phyloP scores from a whole-genome alignment of 768 basidiomycete genomes.

The Naganishia onofrii region DNA sequence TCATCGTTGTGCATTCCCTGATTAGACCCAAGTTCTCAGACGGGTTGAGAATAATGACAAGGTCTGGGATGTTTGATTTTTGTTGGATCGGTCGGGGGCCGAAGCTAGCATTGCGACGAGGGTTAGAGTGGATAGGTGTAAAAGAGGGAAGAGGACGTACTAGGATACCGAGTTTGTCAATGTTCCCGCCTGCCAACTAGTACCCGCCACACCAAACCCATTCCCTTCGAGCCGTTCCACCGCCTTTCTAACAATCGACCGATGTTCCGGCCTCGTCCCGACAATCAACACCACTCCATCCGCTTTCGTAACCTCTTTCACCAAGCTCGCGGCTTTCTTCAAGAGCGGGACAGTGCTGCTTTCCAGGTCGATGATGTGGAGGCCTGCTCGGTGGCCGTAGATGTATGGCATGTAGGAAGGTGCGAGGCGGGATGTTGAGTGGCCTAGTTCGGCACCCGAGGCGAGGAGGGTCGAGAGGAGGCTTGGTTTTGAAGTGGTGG shows the following conservation, averaged over 20 bases:
- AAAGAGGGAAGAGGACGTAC: slow-evolving; percentile 38
- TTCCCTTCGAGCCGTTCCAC: slow-evolving; percentile 74
- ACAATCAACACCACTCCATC: slow-evolving; percentile 87
- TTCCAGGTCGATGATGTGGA: slow-evolving; percentile 92
- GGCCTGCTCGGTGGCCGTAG: slow-evolving; percentile 82
- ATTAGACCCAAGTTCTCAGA: slow-evolving; percentile 73
- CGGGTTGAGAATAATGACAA: slow-evolving; percentile 88
- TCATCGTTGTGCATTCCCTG: slow-evolving; percentile 81
- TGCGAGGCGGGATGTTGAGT: slow-evolving; percentile 69
- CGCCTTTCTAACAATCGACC: slow-evolving; percentile 70
- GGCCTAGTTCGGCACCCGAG: slow-evolving; percentile 89
- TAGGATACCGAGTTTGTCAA: slow-evolving; percentile 67
- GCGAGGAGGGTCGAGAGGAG: slow-evolving; percentile 80
- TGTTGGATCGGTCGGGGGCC: slow-evolving; percentile 45
- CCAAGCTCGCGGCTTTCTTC: slow-evolving; percentile 82
- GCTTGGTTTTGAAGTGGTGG: slow-evolving; percentile 55
- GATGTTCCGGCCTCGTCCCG: slow-evolving; percentile 63
- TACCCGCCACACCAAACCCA: slow-evolving; percentile 73
- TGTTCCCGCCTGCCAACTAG: slow-evolving; percentile 92
- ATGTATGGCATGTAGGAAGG: slow-evolving; percentile 91
- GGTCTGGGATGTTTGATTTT: slow-evolving; percentile 64
- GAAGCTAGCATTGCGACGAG: slow-evolving; percentile 46
- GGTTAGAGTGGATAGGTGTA: neutral
- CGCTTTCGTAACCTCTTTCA: slow-evolving; percentile 72
- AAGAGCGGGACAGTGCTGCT: slow-evolving; percentile 79